Conservation (phyloP, 495 filamentous ascomycete species). For the Cercophora newfieldiana region DNA sequence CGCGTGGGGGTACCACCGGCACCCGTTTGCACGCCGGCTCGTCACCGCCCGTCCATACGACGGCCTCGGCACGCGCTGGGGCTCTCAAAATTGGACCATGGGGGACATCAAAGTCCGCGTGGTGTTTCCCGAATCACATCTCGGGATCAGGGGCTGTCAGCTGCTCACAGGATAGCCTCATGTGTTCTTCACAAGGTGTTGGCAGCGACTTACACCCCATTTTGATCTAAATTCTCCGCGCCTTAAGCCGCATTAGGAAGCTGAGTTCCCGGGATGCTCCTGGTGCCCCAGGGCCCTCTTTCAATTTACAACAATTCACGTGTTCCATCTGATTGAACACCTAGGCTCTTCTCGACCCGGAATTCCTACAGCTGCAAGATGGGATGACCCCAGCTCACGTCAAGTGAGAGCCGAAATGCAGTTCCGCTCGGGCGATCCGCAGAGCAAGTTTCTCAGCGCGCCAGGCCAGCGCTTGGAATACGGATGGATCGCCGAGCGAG, state of each 20-base stretch:
- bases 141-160: not conserved
- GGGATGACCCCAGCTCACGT: not conserved
- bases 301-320: not conserved
- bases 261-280: not conserved
- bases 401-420: not conserved
- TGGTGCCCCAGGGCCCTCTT: not conserved
- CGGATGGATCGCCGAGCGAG: conserved; percentile 3
- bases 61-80: not conserved
- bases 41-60: not conserved
- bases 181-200: not conserved
- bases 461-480: conserved; percentile 3
- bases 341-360: not conserved
- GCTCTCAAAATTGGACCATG: not conserved
- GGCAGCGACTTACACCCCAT: not conserved
- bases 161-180: conserved; percentile 3
- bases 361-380: not conserved
- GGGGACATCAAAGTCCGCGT: not conserved
- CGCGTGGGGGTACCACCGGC: not conserved
- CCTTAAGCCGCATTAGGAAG: not conserved
- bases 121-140: not conserved
- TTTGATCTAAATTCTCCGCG: not conserved
- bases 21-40: too few species aligned
- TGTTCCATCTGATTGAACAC: not conserved
- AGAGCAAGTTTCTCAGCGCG: not conserved
- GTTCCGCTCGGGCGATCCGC: conserved; percentile 12